These are phyloP conservation scores for Cystobasidium pallidum DNA, from an alignment of 1,284 basidiomycete genomes.

Conservation along the genomic window DNA sequence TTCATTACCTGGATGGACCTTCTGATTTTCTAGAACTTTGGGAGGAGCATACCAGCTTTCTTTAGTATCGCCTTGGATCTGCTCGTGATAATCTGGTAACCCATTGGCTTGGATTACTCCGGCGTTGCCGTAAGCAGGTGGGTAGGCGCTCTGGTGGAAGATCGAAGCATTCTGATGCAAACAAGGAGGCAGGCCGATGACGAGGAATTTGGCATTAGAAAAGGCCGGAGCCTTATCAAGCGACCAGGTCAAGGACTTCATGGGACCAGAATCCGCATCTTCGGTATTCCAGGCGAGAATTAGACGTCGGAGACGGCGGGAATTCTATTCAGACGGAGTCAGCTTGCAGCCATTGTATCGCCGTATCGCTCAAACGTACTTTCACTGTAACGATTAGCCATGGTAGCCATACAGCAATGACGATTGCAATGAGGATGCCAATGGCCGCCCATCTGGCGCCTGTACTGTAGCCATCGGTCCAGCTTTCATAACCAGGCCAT, in stretches of 20 bases:
- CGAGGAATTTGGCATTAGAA: conserved; percentile 37
- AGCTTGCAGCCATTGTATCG: neutral
- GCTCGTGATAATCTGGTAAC: conserved; percentile 23
- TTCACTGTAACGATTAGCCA: conserved; percentile 30
- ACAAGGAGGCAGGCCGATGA: conserved; percentile 36
- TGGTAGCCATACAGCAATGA: conserved; percentile 37
- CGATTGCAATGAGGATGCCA: conserved; percentile 30
- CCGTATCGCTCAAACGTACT: neutral
- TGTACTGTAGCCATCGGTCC: conserved; percentile 16
- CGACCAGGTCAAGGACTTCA: conserved; percentile 29
- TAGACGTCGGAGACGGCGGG: conserved; percentile 14
- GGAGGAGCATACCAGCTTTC: conserved; percentile 31
- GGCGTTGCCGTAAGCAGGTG: conserved; percentile 19
- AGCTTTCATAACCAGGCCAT: conserved; percentile 12
- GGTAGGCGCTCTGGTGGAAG: conserved; percentile 35
- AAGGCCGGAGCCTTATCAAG: conserved; percentile 41
- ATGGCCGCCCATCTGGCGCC: conserved; percentile 35
- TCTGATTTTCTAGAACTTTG: neutral
- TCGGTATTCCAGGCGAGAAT: conserved; percentile 30
- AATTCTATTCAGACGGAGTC: conserved; percentile 20
- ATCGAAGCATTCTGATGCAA: conserved; percentile 20
- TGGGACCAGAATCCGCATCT: conserved; percentile 24
- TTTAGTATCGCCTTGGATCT: conserved; percentile 16
- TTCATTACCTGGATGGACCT: conserved; percentile 7
- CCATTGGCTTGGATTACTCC: neutral